These are phyloP conservation scores for Lentinula aciculospora DNA, from an alignment of 768 basidiomycete genomes.

Conservation along the genomic window DNA sequence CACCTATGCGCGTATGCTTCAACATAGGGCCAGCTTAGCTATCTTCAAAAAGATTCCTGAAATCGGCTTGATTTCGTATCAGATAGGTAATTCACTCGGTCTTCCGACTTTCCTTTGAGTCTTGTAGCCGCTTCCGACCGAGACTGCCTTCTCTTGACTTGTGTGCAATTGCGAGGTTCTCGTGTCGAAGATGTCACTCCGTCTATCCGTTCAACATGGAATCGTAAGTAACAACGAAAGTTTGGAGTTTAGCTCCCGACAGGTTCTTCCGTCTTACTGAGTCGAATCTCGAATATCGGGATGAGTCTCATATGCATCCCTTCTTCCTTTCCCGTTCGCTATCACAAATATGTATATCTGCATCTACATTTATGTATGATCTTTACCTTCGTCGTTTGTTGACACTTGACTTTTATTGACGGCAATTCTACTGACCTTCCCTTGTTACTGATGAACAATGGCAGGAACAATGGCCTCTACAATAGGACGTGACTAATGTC, in stretches of 20 bases:
- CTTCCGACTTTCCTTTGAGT: not conserved
- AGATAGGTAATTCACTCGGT: not conserved
- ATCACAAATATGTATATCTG: not conserved
- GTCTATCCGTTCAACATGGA: not conserved
- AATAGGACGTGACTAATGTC: not conserved
- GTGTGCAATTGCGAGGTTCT: not conserved
- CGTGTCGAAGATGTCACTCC: not conserved
- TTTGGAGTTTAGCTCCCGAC: not conserved
- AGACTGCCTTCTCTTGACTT: not conserved
- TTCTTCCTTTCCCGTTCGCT: not conserved
- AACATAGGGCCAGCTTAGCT: not conserved
- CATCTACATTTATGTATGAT: not conserved
- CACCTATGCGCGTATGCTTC: not conserved
- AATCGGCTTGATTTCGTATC: not conserved
- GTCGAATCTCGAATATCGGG: not conserved
- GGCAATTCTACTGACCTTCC: not conserved
- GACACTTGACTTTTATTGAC: not conserved
- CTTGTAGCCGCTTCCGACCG: not conserved
- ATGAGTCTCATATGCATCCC: not conserved
- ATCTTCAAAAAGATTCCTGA: not conserved
- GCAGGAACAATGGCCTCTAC: not conserved
- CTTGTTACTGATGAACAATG: not conserved
- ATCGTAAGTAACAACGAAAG: not conserved
- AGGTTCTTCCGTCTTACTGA: not conserved
- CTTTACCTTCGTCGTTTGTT: not conserved